These are phyloP conservation scores for Trichoderma polysporum DNA, from an alignment of 2,329 filamentous ascomycete species.

Conservation along the genomic window DNA sequence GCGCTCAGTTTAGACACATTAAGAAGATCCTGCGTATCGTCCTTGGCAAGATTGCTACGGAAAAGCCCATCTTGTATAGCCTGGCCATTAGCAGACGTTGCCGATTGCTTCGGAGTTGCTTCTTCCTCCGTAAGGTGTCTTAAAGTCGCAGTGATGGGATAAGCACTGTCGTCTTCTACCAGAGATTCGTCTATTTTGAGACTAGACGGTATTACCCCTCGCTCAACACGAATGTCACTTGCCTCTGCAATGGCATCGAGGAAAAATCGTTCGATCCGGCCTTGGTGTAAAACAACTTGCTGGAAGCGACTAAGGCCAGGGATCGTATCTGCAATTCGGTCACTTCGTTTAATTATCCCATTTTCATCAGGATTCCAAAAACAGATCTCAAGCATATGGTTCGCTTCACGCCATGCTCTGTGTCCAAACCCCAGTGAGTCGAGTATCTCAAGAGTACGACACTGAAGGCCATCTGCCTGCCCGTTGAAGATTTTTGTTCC, in stretches of 20 bases:
- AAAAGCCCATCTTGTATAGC: not conserved
- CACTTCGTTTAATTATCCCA: not conserved
- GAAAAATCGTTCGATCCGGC: conserved; percentile 22
- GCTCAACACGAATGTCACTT: not conserved
- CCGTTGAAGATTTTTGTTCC: not conserved
- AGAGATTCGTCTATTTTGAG: not conserved
- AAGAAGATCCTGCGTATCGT: conserved; percentile 14
- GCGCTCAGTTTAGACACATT: not conserved
- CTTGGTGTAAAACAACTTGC: conserved; percentile 21
- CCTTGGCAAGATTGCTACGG: conserved; percentile 1
- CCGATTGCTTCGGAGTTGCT: not conserved
- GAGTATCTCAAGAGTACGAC: not conserved
- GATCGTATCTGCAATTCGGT: not conserved
- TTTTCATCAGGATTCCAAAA: not conserved
- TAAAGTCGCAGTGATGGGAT: not conserved
- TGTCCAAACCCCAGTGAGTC: not conserved
- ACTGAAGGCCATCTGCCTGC: not conserved
- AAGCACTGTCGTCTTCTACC: not conserved
- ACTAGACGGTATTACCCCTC: not conserved
- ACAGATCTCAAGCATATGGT: conserved; percentile 1
- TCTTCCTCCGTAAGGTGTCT: not conserved
- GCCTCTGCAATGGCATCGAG: conserved; percentile 1
- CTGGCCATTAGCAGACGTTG: not conserved
- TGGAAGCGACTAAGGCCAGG: not conserved
- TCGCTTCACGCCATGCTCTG: not conserved